Conservation (phyloP, 768 basidiomycete species). For the Leucocoprinus sp. region DNA sequence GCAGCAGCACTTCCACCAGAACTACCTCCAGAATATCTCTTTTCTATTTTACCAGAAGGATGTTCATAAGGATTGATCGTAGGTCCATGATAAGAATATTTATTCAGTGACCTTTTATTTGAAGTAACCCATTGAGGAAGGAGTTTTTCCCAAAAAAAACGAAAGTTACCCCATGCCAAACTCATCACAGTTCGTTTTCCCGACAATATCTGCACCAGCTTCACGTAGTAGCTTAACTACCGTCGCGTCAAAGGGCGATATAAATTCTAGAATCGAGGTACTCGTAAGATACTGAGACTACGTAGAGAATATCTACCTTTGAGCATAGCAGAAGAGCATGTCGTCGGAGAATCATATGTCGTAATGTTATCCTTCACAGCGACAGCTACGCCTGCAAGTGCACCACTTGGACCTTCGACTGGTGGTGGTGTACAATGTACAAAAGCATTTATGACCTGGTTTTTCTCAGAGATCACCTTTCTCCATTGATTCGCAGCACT, state of each 20-base stretch:
- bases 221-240: slow-evolving; percentile 56
- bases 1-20: slow-evolving; percentile 95
- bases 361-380: slow-evolving; percentile 89
- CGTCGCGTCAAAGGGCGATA: slow-evolving; percentile 81
- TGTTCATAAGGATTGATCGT: slow-evolving; percentile 66
- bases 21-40: slow-evolving; percentile 79
- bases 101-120: slow-evolving; percentile 60
- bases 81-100: slow-evolving; percentile 64
- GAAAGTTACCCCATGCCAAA: slow-evolving; percentile 90
- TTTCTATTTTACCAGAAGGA: slow-evolving; percentile 9
- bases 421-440: slow-evolving; percentile 25
- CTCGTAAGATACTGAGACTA: background rate
- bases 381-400: slow-evolving; percentile 39
- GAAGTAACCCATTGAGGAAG: background rate
- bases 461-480: slow-evolving; percentile 25
- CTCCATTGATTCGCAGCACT: slow-evolving; percentile 19
- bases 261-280: slow-evolving; percentile 45
- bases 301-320: slow-evolving; percentile 30
- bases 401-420: slow-evolving; percentile 9
- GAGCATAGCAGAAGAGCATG: slow-evolving; percentile 76
- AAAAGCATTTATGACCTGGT: slow-evolving; percentile 49
- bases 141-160: background rate
- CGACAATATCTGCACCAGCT: slow-evolving; percentile 65
- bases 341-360: slow-evolving; percentile 50
- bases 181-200: slow-evolving; percentile 95